Conservation (phyloP, 306 rosid genomes). For the Delonix regia region DNA sequence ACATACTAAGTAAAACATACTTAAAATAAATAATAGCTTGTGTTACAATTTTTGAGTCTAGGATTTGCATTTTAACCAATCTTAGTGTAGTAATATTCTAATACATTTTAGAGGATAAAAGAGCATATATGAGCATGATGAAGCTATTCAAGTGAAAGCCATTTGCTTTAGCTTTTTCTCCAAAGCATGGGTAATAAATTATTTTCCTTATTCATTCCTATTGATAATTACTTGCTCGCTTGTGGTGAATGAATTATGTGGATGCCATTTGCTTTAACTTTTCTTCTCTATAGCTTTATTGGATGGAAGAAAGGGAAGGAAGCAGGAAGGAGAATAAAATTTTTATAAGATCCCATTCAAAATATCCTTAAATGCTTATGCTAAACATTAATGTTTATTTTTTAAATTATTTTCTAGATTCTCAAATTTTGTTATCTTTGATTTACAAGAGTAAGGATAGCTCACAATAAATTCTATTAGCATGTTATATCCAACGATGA, state of each 20-base stretch:
- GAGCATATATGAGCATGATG: conserved; percentile 16
- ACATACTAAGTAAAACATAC: too few relatives aligned
- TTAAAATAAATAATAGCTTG: neutral
- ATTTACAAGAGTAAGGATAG: neutral
- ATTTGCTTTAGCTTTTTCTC: conserved; percentile 32
- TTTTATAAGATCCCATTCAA: neutral
- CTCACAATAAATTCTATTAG: neutral
- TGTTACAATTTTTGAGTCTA: neutral
- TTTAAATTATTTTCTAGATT: neutral
- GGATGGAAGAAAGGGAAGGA: neutral
- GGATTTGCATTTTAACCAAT: neutral
- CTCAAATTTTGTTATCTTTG: neutral
- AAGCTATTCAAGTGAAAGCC: conserved; percentile 32
- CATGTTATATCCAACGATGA: neutral
- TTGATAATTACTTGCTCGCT: conserved; percentile 64
- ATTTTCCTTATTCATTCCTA: conserved; percentile 55
- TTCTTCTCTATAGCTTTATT: neutral
- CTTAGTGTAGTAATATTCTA: neutral
- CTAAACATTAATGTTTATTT: neutral
- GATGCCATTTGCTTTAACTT: too few relatives aligned
- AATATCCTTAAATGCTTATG: neutral
- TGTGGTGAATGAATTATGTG: too few relatives aligned
- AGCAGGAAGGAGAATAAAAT: neutral
- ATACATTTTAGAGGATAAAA: neutral
- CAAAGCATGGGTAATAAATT: conserved; percentile 34